Percentiles rank a stretch among this genome's conserved stretches.
These are phyloP conservation scores for Pythium aristosporum DNA, from an alignment of 352 stramenopile species.

Conservation along the genomic window DNA sequence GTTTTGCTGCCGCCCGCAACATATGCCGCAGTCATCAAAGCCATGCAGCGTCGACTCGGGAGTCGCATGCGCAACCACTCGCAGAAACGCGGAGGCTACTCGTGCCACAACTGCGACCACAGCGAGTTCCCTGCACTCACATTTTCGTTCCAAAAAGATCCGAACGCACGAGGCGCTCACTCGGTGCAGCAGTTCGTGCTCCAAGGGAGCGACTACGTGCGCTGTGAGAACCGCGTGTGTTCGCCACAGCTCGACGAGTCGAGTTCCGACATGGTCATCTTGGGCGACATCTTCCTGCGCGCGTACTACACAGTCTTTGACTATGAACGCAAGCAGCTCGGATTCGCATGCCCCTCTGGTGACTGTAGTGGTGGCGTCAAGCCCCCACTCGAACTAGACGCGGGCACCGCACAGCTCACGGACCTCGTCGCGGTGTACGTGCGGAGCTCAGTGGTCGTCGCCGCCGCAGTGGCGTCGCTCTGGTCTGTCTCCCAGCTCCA, in stretches of 20 bases:
- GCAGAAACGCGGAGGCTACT: constrained; percentile 12
- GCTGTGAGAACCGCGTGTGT: constrained; percentile 33
- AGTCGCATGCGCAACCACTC: constrained; percentile 17
- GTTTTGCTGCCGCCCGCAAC: constrained; percentile 27
- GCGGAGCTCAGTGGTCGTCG: constrained; percentile 11
- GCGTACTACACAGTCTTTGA: constrained; percentile 48
- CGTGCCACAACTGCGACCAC: constrained; percentile 32
- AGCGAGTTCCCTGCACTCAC: constrained; percentile 31
- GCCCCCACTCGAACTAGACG: constrained; percentile 17
- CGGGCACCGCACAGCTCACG: background rate
- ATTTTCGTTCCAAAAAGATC: constrained; percentile 23
- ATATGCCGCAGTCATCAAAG: constrained; percentile 22
- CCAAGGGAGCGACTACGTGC: constrained; percentile 39
- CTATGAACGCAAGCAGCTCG: constrained; percentile 27
- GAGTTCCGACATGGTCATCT: constrained; percentile 27
- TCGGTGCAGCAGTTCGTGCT: constrained; percentile 26
- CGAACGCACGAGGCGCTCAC: background rate
- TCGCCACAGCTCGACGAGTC: constrained; percentile 34
- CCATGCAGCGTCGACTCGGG: constrained; percentile 24
- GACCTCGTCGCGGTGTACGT: constrained; percentile 16
- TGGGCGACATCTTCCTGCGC: constrained; percentile 40
- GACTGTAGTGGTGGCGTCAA: constrained; percentile 27
- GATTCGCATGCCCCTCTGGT: constrained; percentile 33
- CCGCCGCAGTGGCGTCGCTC: constrained; percentile 10
- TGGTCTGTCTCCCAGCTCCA: constrained; percentile 17